Conservation (phyloP, 495 filamentous ascomycete genomes). For the Penicillium lividum region DNA sequence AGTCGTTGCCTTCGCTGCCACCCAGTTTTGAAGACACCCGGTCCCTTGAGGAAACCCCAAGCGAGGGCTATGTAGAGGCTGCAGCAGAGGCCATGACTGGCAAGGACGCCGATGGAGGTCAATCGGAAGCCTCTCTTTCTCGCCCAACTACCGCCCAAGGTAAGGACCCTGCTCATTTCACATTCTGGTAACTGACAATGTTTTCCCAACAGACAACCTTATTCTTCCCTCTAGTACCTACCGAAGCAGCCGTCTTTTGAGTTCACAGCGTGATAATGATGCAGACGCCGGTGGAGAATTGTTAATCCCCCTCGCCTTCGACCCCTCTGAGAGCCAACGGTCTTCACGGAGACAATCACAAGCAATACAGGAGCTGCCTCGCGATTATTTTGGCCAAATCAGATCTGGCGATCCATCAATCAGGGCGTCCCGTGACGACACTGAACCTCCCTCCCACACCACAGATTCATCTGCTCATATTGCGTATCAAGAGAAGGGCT, state of each 20-base stretch:
- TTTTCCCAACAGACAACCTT: slow-evolving; percentile 49
- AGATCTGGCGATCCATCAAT: slow-evolving; percentile 25
- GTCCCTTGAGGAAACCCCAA: slow-evolving; percentile 64
- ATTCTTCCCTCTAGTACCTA: slow-evolving; percentile 76
- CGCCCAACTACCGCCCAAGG: slow-evolving; percentile 20
- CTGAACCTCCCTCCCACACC: slow-evolving; percentile 19
- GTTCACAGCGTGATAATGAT: slow-evolving; percentile 61
- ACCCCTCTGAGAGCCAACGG: slow-evolving; percentile 70
- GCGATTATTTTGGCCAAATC: slow-evolving; percentile 27
- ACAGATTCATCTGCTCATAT: slow-evolving; percentile 75
- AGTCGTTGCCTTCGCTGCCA: slow-evolving; percentile 89
- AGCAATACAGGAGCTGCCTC: slow-evolving; percentile 32
- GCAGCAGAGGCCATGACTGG: slow-evolving; percentile 51
- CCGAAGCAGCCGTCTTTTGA: slow-evolving; percentile 70
- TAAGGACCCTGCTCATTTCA: slow-evolving; percentile 12
- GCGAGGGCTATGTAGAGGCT: slow-evolving; percentile 65
- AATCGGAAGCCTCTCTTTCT: slow-evolving; percentile 13
- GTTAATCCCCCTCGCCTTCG: slow-evolving; percentile 88
- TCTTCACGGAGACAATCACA: slow-evolving; percentile 43
- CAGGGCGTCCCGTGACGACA: slow-evolving; percentile 21
- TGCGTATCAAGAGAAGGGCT: slow-evolving; percentile 83
- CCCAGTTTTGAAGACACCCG: slow-evolving; percentile 66
- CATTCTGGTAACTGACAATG: not conserved
- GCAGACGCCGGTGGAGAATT: slow-evolving; percentile 70
- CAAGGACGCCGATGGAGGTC: slow-evolving; percentile 21